phyloP scores from a whole-genome alignment of 371 early-diverging fungal species.

The Dichotomocladium elegans region DNA sequence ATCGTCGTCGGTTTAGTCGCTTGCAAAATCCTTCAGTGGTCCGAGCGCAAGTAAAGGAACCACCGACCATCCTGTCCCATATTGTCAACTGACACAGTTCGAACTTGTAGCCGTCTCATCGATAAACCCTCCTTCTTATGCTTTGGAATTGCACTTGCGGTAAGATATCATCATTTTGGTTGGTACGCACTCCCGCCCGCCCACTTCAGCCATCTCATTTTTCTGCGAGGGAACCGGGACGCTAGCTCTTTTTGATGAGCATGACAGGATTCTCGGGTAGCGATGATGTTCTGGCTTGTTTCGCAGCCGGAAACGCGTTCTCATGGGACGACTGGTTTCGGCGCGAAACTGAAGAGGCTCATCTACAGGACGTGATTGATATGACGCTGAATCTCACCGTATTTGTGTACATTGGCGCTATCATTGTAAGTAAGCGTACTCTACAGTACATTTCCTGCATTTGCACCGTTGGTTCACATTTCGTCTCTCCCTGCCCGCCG shows the following conservation, averaged over 20 bases:
- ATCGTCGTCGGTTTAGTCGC: slow-evolving; percentile 72
- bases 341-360: slow-evolving; percentile 79
- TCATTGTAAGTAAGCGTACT: slow-evolving; percentile 64
- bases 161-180: slow-evolving; percentile 25
- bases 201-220: no score
- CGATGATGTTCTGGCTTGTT: slow-evolving; percentile 87
- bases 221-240: not conserved
- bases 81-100: no score
- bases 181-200: no score
- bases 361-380: slow-evolving; percentile 91
- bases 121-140: slow-evolving; percentile 91
- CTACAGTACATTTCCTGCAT: not conserved
- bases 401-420: slow-evolving; percentile 92
- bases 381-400: slow-evolving; percentile 83
- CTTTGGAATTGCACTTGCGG: slow-evolving; percentile 87
- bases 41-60: slow-evolving; percentile 62
- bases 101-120: slow-evolving; percentile 59
- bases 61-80: no score
- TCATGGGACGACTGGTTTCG: slow-evolving; percentile 92
- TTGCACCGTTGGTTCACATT: no score
- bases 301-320: slow-evolving; percentile 88
- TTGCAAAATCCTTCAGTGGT: slow-evolving; percentile 68
- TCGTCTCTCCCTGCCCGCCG: no score
- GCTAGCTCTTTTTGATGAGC: slow-evolving; percentile 73
- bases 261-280: slow-evolving; percentile 74